Percentiles rank a stretch among this genome's conserved stretches.
Evolutionary conservation across 2,329 filamentous ascomycete genomes (phyloP).

Genomic region (Neoscytalidium dimidiatum): DNA sequence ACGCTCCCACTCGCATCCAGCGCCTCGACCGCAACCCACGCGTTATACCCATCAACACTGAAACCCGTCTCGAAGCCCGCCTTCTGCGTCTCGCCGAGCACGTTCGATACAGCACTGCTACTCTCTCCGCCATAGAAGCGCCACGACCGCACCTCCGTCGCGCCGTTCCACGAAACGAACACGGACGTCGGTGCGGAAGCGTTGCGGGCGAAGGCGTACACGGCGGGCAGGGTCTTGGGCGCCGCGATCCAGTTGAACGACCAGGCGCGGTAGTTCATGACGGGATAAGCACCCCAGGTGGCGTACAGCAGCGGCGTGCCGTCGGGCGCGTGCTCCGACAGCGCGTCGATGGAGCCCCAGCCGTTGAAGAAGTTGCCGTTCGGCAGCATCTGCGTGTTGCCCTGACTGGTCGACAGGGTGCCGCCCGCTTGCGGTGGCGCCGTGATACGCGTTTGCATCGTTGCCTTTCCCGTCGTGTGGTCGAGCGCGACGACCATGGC

Average conservation of each 20-base stretch:
- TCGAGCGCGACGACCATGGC: slow-evolving; percentile 14
- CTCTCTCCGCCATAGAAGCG: slow-evolving; percentile 14
- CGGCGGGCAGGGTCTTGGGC: slow-evolving; percentile 9
- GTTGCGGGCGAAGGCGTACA: slow-evolving; percentile 29
- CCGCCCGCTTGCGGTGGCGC: slow-evolving; percentile 26
- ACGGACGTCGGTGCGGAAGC: slow-evolving; percentile 26
- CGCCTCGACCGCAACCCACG: slow-evolving; percentile 7
- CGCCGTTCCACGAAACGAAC: slow-evolving; percentile 20
- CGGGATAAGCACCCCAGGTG: slow-evolving; percentile 45
- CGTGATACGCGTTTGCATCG: slow-evolving; percentile 21
- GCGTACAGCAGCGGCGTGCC: slow-evolving; percentile 56
- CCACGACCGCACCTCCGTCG: slow-evolving; percentile 17
- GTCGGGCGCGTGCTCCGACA: slow-evolving; percentile 47
- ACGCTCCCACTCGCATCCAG: slow-evolving; percentile 1
- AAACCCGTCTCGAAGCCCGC: slow-evolving; percentile 19
- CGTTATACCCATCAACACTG: background rate
- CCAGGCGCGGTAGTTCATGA: slow-evolving; percentile 22
- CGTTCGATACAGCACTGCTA: background rate
- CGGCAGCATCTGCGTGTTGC: slow-evolving; percentile 56
- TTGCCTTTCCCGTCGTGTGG: slow-evolving; percentile 1
- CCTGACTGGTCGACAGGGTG: slow-evolving; percentile 53
- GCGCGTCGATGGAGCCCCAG: slow-evolving; percentile 52
- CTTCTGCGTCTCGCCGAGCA: slow-evolving; percentile 6
- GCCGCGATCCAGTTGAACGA: slow-evolving; percentile 17
- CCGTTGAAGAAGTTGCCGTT: slow-evolving; percentile 57